A percentile compares a stretch with the other conserved stretches of the same genome.
Conservation (phyloP, 768 basidiomycete genomes). For the Boletus eberwhitei region DNA sequence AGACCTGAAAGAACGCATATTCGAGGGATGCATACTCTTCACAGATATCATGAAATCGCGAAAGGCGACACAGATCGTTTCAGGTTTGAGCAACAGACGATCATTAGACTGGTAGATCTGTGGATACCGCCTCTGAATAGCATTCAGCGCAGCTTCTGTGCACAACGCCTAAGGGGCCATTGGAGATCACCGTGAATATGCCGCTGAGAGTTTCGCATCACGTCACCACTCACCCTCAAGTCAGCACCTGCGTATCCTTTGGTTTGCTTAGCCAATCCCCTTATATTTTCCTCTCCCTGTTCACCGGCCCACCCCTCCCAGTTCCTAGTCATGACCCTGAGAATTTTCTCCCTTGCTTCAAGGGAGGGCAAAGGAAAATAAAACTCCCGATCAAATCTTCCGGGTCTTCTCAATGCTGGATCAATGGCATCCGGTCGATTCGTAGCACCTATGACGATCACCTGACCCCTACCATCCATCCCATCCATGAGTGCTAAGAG, state of each 20-base stretch:
- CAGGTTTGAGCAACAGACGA: slow-evolving; percentile 77
- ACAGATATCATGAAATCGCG: slow-evolving; percentile 97
- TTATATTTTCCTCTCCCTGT: slow-evolving; percentile 44
- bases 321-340: slow-evolving; percentile 83
- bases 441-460: slow-evolving; percentile 96
- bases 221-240: slow-evolving; percentile 61
- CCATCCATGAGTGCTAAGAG: slow-evolving; percentile 97
- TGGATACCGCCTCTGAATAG: slow-evolving; percentile 92
- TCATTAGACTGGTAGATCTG: slow-evolving; percentile 95
- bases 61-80: slow-evolving; percentile 77
- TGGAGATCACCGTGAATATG: background rate
- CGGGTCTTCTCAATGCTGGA: slow-evolving; percentile 89
- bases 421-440: slow-evolving; percentile 98
- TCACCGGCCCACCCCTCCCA: slow-evolving; percentile 82
- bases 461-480: slow-evolving; percentile 97
- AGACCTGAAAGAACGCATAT: background rate
- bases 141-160: slow-evolving; percentile 95
- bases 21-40: slow-evolving; percentile 62
- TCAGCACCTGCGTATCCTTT: slow-evolving; percentile 99
- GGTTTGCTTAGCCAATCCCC: slow-evolving; percentile 80
- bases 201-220: background rate
- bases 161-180: slow-evolving; percentile 67
- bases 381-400: slow-evolving; percentile 96
- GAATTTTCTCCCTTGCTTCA: slow-evolving; percentile 83
- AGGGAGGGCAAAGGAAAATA: slow-evolving; percentile 90